phyloP scores from a whole-genome alignment of 129 eudicot genomes.

The Oenanthe sinensis region DNA sequence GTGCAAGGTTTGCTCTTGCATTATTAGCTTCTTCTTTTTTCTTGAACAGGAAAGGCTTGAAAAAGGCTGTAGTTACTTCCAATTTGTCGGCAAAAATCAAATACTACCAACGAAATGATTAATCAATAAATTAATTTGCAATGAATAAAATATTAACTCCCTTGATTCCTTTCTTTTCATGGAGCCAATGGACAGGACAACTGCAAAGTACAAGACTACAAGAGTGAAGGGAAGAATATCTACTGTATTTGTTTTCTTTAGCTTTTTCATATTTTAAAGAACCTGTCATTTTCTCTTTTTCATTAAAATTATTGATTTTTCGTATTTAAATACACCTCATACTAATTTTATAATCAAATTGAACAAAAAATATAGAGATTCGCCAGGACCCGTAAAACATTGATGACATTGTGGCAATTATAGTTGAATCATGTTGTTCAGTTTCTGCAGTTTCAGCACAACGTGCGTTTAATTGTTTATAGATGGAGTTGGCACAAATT shows the following conservation, averaged over 20 bases:
- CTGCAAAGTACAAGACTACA: not conserved
- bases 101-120: not conserved
- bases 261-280: not conserved
- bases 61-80: not conserved
- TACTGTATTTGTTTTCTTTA: not conserved
- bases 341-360: not conserved
- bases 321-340: not conserved
- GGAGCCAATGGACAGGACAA: slow-evolving; percentile 4
- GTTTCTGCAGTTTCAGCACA: slow-evolving; percentile 1
- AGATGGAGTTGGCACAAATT: not conserved
- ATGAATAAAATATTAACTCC: not conserved
- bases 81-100: not conserved
- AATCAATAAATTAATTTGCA: not conserved
- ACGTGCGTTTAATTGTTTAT: not conserved
- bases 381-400: not conserved
- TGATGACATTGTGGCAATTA: not conserved
- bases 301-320: not conserved
- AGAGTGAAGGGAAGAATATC: not conserved
- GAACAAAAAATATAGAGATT: not conserved
- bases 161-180: not conserved
- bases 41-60: no score
- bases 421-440: no score
- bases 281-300: not conserved
- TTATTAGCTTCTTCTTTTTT: no score
- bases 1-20: not conserved